A percentile compares a stretch with the other conserved stretches of the same genome.
These are phyloP conservation scores for Ustilago cynodontis DNA, from an alignment of 1,284 basidiomycete genomes.

Conservation along the genomic window DNA sequence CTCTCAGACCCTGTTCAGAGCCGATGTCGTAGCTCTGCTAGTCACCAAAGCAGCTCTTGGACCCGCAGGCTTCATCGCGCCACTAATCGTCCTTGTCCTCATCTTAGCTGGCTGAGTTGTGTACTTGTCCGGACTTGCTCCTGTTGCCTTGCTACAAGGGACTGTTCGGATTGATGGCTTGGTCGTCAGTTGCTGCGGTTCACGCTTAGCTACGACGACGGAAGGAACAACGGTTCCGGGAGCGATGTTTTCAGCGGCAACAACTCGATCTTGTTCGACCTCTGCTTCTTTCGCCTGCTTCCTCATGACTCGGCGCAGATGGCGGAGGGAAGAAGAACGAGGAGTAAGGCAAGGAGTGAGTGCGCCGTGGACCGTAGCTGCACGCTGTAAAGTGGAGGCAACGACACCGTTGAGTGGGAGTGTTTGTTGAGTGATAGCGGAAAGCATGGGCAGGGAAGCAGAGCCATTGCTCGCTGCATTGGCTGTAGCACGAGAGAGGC, in stretches of 20 bases:
- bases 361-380: slow-evolving; percentile 29
- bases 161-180: slow-evolving; percentile 31
- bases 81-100: background rate
- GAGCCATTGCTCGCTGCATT: slow-evolving; percentile 8
- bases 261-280: slow-evolving; percentile 26
- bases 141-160: background rate
- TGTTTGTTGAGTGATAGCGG: slow-evolving; percentile 7
- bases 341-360: slow-evolving; percentile 36
- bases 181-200: background rate
- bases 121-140: slow-evolving; percentile 3
- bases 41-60: slow-evolving; percentile 21
- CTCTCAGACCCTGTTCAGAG: slow-evolving; percentile 16
- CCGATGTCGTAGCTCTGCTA: slow-evolving; percentile 10
- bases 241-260: slow-evolving; percentile 36
- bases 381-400: slow-evolving; percentile 23
- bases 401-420: background rate
- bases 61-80: slow-evolving; percentile 15
- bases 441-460: slow-evolving; percentile 29
- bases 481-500: slow-evolving; percentile 14
- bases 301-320: slow-evolving; percentile 38
- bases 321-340: slow-evolving; percentile 42
- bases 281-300: slow-evolving; percentile 43
- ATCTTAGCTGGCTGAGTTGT: slow-evolving; percentile 13
- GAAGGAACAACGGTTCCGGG: slow-evolving; percentile 36
- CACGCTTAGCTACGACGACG: background rate